Conservation (phyloP, 495 filamentous ascomycete species). For the Penicillium bovifimosum region DNA sequence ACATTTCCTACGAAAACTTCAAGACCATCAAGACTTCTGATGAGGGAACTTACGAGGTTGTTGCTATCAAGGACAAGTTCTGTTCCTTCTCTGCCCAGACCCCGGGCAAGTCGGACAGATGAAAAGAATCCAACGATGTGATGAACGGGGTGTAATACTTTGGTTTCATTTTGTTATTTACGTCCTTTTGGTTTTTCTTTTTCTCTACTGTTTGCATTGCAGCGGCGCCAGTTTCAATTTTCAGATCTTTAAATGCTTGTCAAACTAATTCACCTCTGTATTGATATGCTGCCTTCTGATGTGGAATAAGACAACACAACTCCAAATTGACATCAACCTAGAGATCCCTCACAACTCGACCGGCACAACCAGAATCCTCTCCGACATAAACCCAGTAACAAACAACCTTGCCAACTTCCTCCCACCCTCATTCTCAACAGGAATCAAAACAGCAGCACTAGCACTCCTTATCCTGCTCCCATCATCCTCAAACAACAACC, state of each 20-base stretch:
- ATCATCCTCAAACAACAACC: slow-evolving; percentile 54
- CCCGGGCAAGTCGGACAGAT: slow-evolving; percentile 40
- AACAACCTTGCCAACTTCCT: slow-evolving; percentile 52
- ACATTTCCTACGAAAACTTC: slow-evolving; percentile 71
- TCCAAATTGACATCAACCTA: no score
- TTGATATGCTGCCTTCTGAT: not conserved
- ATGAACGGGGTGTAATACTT: slow-evolving; percentile 17
- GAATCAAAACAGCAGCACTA: slow-evolving; percentile 50
- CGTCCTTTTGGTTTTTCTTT: not conserved
- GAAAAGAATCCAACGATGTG: slow-evolving; percentile 19
- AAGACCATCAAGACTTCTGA: slow-evolving; percentile 78
- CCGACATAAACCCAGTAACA: slow-evolving; percentile 52
- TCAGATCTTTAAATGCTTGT: slow-evolving; percentile 8
- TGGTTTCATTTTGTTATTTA: slow-evolving; percentile 16
- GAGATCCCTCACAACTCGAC: slow-evolving; percentile 40
- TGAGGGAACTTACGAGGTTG: slow-evolving; percentile 95
- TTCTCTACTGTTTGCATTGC: slow-evolving; percentile 32
- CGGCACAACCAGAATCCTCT: slow-evolving; percentile 47
- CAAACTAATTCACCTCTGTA: not conserved
- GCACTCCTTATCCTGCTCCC: slow-evolving; percentile 45
- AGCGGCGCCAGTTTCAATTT: slow-evolving; percentile 26
- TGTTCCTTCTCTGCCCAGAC: slow-evolving; percentile 74
- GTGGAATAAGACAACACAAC: not conserved
- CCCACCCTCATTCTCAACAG: slow-evolving; percentile 38
- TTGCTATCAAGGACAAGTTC: slow-evolving; percentile 86